A percentile compares a stretch with the other conserved stretches of the same genome.
phyloP scores from a whole-genome alignment of 306 rosid genomes.

The Pachyrhizus erosus region DNA sequence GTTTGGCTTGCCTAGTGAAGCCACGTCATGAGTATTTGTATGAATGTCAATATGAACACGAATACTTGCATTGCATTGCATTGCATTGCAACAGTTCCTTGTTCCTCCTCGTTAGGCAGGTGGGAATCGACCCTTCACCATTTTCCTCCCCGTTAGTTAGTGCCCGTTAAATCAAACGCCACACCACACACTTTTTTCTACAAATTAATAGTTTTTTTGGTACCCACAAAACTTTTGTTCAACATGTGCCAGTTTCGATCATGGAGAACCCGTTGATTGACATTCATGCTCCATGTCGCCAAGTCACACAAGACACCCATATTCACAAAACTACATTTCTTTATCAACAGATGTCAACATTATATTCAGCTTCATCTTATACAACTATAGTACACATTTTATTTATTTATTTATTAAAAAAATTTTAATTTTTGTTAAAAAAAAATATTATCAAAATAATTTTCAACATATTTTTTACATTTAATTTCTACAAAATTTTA shows the following conservation, averaged over 20 bases:
- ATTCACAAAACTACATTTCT: too few relatives aligned
- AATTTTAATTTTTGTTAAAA: too few relatives aligned
- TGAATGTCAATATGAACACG: background rate
- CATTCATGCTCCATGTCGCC: background rate
- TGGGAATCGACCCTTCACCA: slow-evolving; percentile 28
- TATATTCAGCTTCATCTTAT: too few relatives aligned
- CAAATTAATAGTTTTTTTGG: background rate
- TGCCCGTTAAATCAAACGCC: slow-evolving; percentile 30
- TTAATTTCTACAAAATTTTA: too few relatives aligned
- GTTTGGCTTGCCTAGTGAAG: background rate
- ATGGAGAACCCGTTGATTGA: background rate
- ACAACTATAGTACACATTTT: too few relatives aligned
- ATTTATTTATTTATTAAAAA: too few relatives aligned
- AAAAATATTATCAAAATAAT: too few relatives aligned
- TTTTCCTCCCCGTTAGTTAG: slow-evolving; percentile 3
- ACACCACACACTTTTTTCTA: background rate
- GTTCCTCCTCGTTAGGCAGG: slow-evolving; percentile 35
- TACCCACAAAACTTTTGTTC: background rate
- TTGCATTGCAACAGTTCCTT: background rate
- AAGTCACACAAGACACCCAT: background rate
- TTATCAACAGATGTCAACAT: too few relatives aligned
- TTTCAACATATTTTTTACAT: too few relatives aligned
- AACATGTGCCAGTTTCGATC: background rate
- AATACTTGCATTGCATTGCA: background rate
- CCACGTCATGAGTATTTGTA: background rate